phyloP scores from a whole-genome alignment of 2,329 filamentous ascomycete species.

The Huntiella decipiens region DNA sequence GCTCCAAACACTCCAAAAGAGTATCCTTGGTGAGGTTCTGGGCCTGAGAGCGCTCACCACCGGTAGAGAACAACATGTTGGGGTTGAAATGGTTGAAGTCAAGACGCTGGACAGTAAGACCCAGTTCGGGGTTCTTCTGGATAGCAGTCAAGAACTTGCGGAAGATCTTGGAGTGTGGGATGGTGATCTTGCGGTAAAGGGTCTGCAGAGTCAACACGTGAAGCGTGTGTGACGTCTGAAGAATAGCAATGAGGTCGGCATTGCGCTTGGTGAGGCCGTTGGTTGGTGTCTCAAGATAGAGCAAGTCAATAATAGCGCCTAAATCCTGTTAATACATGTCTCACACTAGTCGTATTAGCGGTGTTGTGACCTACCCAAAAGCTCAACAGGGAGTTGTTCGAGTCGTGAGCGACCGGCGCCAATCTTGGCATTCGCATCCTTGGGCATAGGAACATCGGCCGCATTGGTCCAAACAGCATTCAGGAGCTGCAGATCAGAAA shows the following conservation, averaged over 20 bases:
- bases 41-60: slow-evolving; percentile 54
- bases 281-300: slow-evolving; percentile 52
- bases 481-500: slow-evolving; percentile 37
- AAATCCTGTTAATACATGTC: slow-evolving; percentile 8
- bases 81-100: slow-evolving; percentile 81
- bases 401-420: slow-evolving; percentile 34
- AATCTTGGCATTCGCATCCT: slow-evolving; percentile 10
- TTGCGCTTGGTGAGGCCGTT: slow-evolving; percentile 61
- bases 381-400: slow-evolving; percentile 50
- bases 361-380: slow-evolving; percentile 41
- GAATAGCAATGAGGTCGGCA: slow-evolving; percentile 55
- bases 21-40: slow-evolving; percentile 59
- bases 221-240: slow-evolving; percentile 56
- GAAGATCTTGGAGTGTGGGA: slow-evolving; percentile 69
- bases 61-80: slow-evolving; percentile 54
- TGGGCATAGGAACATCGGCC: slow-evolving; percentile 9
- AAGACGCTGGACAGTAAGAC: slow-evolving; percentile 56
- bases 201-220: slow-evolving; percentile 55
- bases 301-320: slow-evolving; percentile 57
- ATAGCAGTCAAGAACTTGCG: slow-evolving; percentile 61
- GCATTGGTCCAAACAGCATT: slow-evolving; percentile 34
- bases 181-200: slow-evolving; percentile 61
- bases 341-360: neutral
- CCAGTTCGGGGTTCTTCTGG: slow-evolving; percentile 44
- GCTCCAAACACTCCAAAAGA: slow-evolving; percentile 48